Evolutionary conservation across 768 basidiomycete species (phyloP).

Genomic region (Boletus vinaceobasis): DNA sequence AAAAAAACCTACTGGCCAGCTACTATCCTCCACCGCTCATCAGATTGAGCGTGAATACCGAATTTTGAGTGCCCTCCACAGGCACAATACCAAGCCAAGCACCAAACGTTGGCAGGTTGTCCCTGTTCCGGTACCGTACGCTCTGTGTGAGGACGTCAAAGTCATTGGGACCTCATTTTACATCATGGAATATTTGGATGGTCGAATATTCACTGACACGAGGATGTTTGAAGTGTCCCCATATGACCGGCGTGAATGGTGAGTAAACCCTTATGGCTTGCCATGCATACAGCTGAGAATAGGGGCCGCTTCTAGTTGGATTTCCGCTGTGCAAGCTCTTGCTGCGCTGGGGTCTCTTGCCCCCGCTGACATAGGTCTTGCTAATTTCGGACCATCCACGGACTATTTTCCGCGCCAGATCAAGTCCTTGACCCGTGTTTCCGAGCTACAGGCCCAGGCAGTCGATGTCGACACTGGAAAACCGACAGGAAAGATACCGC

Average conservation of each 20-base stretch:
- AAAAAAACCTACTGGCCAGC: constrained; percentile 86
- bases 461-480: constrained; percentile 62
- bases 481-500: constrained; percentile 68
- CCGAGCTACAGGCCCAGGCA: constrained; percentile 68
- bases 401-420: constrained; percentile 94
- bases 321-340: constrained; percentile 69
- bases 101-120: constrained; percentile 53
- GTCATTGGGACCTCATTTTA: constrained; percentile 92
- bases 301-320: constrained; percentile 51
- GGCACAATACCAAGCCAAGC: constrained; percentile 56
- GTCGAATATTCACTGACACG: constrained; percentile 88
- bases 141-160: constrained; percentile 72
- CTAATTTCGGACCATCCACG: constrained; percentile 65
- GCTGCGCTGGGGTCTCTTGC: constrained; percentile 62
- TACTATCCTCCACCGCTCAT: constrained; percentile 90
- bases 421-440: constrained; percentile 80
- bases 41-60: constrained; percentile 92
- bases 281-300: not conserved
- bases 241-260: constrained; percentile 70
- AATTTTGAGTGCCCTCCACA: constrained; percentile 73
- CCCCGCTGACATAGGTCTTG: constrained; percentile 64
- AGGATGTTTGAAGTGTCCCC: constrained; percentile 67
- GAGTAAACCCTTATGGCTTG: constrained; percentile 20
- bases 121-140: constrained; percentile 82
- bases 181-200: constrained; percentile 94